Conservation (phyloP, 257 asterid species). For the Solanum boliviense region DNA sequence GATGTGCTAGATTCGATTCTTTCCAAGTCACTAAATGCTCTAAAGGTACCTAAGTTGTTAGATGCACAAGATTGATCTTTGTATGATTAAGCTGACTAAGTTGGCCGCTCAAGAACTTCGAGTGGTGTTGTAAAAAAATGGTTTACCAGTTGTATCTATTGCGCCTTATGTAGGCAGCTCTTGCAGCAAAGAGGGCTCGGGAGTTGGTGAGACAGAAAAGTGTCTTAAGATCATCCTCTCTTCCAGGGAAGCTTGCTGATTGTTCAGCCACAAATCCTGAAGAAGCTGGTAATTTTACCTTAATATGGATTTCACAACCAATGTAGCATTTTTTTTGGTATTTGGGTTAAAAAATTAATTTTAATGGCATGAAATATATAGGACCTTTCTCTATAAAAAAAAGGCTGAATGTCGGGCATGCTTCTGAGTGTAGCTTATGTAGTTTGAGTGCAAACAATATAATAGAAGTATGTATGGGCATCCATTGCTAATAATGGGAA, state of each 20-base stretch:
- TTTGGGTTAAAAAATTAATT: not conserved
- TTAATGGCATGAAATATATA: not conserved
- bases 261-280: constrained; percentile 88
- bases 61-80: not conserved
- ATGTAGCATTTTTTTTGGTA: not conserved
- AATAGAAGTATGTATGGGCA: not conserved
- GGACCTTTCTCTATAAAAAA: not conserved
- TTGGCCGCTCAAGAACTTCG: not conserved
- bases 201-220: constrained; percentile 91
- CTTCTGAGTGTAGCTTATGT: not conserved
- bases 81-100: constrained; percentile 2
- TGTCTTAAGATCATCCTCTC: constrained; percentile 78
- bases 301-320: not conserved
- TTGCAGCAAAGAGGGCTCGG: constrained; percentile 95
- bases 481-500: not conserved
- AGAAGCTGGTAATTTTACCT: constrained; percentile 48
- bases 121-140: not conserved
- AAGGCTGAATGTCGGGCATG: not conserved
- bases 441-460: not conserved
- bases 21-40: constrained; percentile 87
- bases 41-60: constrained; percentile 47
- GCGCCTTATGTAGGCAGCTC: constrained; percentile 60
- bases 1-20: constrained; percentile 80
- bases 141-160: not conserved
- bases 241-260: constrained; percentile 99